These are phyloP conservation scores for Candida manassasensis DNA, from an alignment of 805 yeast genomes.

Conservation along the genomic window DNA sequence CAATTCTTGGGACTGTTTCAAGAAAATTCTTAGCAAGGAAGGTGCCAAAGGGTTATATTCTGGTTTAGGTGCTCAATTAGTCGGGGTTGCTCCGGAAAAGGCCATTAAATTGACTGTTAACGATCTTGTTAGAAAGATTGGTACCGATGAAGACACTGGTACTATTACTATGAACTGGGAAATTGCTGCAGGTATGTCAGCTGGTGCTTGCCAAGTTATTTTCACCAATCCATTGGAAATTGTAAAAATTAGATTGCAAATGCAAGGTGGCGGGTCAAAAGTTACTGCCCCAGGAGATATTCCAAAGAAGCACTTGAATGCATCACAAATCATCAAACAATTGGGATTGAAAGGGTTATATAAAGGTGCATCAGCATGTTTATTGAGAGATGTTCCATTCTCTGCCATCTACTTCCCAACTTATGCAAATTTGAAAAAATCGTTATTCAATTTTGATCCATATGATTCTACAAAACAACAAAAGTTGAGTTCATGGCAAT, in stretches of 20 bases:
- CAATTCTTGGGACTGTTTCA: slow-evolving; percentile 82
- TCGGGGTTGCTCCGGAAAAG: slow-evolving; percentile 98
- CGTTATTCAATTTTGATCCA: slow-evolving; percentile 80
- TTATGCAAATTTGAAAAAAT: slow-evolving; percentile 86
- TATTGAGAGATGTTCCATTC: slow-evolving; percentile 93
- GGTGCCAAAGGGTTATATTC: slow-evolving; percentile 85
- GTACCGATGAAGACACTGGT: slow-evolving; percentile 43
- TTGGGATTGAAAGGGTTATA: slow-evolving; percentile 83
- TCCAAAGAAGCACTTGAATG: slow-evolving; percentile 45
- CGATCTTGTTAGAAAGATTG: slow-evolving; percentile 74
- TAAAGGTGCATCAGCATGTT: slow-evolving; percentile 87
- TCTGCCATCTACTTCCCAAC: slow-evolving; percentile 97
- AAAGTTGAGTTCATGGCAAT: slow-evolving; percentile 73
- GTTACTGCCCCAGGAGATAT: slow-evolving; percentile 30
- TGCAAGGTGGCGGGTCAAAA: slow-evolving; percentile 68
- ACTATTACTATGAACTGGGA: slow-evolving; percentile 55
- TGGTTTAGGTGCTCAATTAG: slow-evolving; percentile 88
- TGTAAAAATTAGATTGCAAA: slow-evolving; percentile 90
- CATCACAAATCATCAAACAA: slow-evolving; percentile 67
- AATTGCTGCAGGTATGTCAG: slow-evolving; percentile 83
- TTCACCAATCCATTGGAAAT: slow-evolving; percentile 96
- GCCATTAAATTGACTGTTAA: slow-evolving; percentile 94
- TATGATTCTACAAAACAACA: slow-evolving; percentile 51
- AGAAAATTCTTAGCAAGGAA: slow-evolving; percentile 69
- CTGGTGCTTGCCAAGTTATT: slow-evolving; percentile 95